Base-by-base conservation (phyloP, 2,329 filamentous ascomycete species). In the Alternaria postmessia region DNA sequence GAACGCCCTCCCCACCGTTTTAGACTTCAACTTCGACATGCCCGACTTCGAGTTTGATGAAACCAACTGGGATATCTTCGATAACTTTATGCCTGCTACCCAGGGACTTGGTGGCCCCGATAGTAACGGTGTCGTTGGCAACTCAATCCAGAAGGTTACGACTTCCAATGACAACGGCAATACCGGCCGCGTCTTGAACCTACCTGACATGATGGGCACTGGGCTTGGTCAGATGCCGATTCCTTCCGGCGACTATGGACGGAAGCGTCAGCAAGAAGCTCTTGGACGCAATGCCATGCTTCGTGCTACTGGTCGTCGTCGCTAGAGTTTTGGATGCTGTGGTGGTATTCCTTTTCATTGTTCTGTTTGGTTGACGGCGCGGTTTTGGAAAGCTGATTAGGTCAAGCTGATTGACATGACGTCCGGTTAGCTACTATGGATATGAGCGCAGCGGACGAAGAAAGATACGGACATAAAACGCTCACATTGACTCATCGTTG, bases 181-280 rank as follows among this genome's bases (percentile, higher is more conserved):
- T 20, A n/a, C 6, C 20, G 8, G 3, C 20, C 5, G 22, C 5
- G 4, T 14, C n/a, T 32, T 12, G 0, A 8, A 48, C 20, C 18
- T 16, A 24, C n/a, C 30, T 18, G 30, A 9, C 4, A 24, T 38
- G 14, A 9, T 14, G n/a, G 5, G 30, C 20, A 18, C 20, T 24
- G 46, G 14, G 34, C 18, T 49, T 36, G 46, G 30, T n/a, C 46
- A 39, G 39, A 59, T 54, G 41, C 58, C 43, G 26, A 18, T 30
- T 18, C 52, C 30, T 20, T 54, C 34, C 6, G 20, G 34, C 18
- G 44, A 44, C 12, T 60, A n/a, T 22, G 68, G 63, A 20, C 47
- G 61, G 6, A 38, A 26, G 11, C 62, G 67, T 12, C 67, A 72
- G 57, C 57, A 63, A 16, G 62, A 70, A 52, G 70, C 68, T 16